Evolutionary conservation across 2,329 filamentous ascomycete genomes (phyloP).

Genomic region (Talaromyces sp.): DNA sequence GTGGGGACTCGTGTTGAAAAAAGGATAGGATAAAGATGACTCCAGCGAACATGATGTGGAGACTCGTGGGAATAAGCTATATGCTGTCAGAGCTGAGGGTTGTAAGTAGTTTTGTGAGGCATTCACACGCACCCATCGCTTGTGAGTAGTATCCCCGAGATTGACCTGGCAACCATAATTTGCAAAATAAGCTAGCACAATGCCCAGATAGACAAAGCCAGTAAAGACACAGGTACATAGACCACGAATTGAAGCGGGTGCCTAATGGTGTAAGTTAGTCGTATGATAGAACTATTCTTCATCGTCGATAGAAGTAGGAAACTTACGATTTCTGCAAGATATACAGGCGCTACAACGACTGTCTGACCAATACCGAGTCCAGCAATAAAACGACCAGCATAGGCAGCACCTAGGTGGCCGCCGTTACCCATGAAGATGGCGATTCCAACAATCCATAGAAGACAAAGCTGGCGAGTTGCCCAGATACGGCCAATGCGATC

Average conservation of each 20-base stretch:
- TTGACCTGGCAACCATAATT: conserved; percentile 55
- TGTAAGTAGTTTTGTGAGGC: not conserved
- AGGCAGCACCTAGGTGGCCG: conserved; percentile 57
- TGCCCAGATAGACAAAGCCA: conserved; percentile 67
- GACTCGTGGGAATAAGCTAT: not conserved
- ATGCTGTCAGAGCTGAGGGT: not conserved
- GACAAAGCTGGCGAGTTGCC: conserved; percentile 58
- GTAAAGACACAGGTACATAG: conserved; percentile 66
- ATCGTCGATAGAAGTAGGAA: not conserved
- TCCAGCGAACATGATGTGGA: conserved; percentile 58
- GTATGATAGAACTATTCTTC: not conserved
- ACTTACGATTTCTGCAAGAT: conserved; percentile 1
- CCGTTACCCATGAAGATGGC: conserved; percentile 57
- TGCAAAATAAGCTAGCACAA: conserved; percentile 71
- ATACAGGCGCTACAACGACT: conserved; percentile 56
- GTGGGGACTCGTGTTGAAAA: conserved; percentile 63
- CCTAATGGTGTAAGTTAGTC: conserved; percentile 23
- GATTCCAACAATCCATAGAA: conserved; percentile 58
- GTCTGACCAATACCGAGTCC: conserved; percentile 66
- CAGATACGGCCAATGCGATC: conserved; percentile 62
- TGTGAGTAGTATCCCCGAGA: conserved; percentile 31
- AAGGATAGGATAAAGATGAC: conserved; percentile 65
- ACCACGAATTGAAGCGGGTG: conserved; percentile 49
- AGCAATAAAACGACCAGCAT: conserved; percentile 64
- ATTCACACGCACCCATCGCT: not conserved